Conservation (phyloP, 345 rosid species). For the Lumnitzera littorea region DNA sequence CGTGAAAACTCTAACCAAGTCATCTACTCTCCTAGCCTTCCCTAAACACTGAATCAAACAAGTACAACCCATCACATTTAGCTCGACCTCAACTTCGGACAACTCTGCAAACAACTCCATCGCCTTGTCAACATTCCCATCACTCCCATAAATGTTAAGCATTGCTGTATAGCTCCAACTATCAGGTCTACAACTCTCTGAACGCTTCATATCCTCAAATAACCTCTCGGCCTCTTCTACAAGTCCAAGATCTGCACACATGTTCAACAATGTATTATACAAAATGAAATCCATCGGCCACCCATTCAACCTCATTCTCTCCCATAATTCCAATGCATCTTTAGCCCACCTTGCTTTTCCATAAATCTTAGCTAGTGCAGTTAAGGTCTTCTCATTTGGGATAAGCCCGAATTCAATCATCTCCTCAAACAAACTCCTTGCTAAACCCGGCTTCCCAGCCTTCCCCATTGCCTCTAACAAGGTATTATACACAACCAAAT, state of each 20-base stretch:
- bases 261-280: slow-evolving; percentile 76
- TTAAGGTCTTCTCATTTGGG: slow-evolving; percentile 75
- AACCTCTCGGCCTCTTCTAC: slow-evolving; percentile 79
- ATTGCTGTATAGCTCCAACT: slow-evolving; percentile 84
- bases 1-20: slow-evolving; percentile 52
- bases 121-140: slow-evolving; percentile 64
- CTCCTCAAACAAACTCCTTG: slow-evolving; percentile 72
- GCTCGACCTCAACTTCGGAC: slow-evolving; percentile 39
- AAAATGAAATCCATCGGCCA: slow-evolving; percentile 88
- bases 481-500: slow-evolving; percentile 74
- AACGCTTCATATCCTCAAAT: slow-evolving; percentile 73
- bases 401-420: slow-evolving; percentile 61
- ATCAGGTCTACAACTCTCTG: slow-evolving; percentile 51
- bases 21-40: slow-evolving; percentile 58
- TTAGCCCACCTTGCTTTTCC: slow-evolving; percentile 91
- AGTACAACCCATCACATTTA: slow-evolving; percentile 89
- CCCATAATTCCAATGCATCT: slow-evolving; percentile 75
- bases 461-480: slow-evolving; percentile 84
- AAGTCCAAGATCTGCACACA: slow-evolving; percentile 88
- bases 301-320: slow-evolving; percentile 51
- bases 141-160: slow-evolving; percentile 77
- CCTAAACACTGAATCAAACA: slow-evolving; percentile 83
- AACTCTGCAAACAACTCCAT: slow-evolving; percentile 64
- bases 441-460: slow-evolving; percentile 87
- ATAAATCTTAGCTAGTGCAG: slow-evolving; percentile 74